Evolutionary conservation across 192 early-diverging fungal species (phyloP).

Genomic region (Rhizophagus clarus): DNA sequence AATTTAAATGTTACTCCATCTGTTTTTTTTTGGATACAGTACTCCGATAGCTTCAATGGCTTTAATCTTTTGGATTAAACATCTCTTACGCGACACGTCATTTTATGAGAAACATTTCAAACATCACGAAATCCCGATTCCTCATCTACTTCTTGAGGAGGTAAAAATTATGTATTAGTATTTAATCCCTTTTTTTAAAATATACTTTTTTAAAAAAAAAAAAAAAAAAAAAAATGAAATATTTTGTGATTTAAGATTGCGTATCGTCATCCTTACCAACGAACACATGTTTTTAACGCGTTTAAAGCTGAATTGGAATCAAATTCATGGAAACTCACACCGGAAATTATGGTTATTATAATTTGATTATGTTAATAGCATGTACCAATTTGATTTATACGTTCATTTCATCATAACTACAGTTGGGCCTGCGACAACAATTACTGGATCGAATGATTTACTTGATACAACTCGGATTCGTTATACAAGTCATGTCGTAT

Average conservation of each 20-base stretch:
- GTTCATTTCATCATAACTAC: constrained; percentile 15
- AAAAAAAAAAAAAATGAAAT: not conserved
- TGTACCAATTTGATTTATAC: not conserved
- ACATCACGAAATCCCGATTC: constrained; percentile 58
- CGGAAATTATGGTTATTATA: constrained; percentile 57
- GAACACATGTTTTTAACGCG: constrained; percentile 63
- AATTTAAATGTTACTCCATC: not conserved
- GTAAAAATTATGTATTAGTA: constrained; percentile 19
- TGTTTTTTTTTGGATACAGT: constrained; percentile 30
- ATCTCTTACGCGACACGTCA: constrained; percentile 60
- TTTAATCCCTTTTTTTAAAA: not conserved
- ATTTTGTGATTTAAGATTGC: constrained; percentile 50
- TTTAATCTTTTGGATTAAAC: constrained; percentile 64
- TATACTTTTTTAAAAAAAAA: not conserved
- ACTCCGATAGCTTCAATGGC: constrained; percentile 60
- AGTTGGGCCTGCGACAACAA: constrained; percentile 68
- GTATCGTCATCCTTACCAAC: constrained; percentile 67
- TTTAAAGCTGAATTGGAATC: constrained; percentile 62
- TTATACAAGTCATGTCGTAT: constrained; percentile 64
- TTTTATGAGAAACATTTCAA: constrained; percentile 76
- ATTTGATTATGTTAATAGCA: not conserved
- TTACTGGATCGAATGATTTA: constrained; percentile 70
- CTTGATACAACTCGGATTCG: constrained; percentile 65
- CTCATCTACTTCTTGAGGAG: constrained; percentile 73
- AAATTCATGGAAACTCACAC: constrained; percentile 53